Conservation (phyloP, 1,284 basidiomycete genomes). For the Leccinum fallax region DNA sequence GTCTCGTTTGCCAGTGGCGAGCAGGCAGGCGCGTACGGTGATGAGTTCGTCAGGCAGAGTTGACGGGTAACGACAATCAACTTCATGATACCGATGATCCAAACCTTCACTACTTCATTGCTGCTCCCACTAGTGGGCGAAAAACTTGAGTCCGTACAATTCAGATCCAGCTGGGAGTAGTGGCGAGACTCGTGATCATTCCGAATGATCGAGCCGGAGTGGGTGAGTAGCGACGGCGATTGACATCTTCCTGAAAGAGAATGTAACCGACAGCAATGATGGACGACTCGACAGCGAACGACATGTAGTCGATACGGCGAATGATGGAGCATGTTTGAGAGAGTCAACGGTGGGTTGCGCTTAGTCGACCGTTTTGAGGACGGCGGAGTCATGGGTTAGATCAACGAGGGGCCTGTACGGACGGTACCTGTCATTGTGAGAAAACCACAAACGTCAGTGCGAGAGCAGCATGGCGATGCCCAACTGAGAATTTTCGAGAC, state of each 20-base stretch:
- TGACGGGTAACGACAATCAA: neutral
- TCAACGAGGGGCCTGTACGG: conserved; percentile 11
- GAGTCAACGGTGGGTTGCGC: conserved; percentile 18
- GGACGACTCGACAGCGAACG: no score
- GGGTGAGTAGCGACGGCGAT: conserved; percentile 14
- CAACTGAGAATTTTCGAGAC: neutral
- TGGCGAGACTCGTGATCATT: conserved; percentile 40
- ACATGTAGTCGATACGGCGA: no score
- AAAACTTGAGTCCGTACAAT: conserved; percentile 36
- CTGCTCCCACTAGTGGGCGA: neutral
- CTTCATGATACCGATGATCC: neutral
- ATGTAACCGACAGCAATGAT: no score
- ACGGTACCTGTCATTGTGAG: conserved; percentile 29
- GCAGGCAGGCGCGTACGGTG: neutral
- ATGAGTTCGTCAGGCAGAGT: neutral
- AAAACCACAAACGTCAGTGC: conserved; percentile 32
- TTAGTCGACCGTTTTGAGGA: neutral
- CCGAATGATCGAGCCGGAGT: conserved; percentile 41
- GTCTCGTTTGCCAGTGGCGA: neutral
- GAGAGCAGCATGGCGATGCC: neutral
- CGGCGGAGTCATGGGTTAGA: neutral
- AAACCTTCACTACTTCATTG: neutral
- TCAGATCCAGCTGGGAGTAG: conserved; percentile 44
- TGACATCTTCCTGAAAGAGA: no score
- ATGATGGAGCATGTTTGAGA: no score